Evolutionary conservation across 1,139 yeast species (phyloP).

Genomic region (Scheffersomyces quercinus): DNA sequence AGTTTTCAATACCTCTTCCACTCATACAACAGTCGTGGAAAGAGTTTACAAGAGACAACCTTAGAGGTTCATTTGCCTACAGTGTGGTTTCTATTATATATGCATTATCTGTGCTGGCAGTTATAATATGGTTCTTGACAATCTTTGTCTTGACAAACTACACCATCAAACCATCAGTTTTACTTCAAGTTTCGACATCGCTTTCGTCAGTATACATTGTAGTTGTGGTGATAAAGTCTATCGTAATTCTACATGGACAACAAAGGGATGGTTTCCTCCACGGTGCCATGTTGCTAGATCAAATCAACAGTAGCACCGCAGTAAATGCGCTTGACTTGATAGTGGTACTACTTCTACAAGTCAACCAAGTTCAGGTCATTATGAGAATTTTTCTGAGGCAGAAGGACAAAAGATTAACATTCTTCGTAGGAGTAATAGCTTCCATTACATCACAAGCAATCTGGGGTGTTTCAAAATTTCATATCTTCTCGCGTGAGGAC

Average conservation of each 20-base stretch:
- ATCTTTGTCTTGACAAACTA: constrained; percentile 63
- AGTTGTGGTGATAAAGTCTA: constrained; percentile 49
- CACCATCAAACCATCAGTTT: constrained; percentile 53
- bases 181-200: constrained; percentile 46
- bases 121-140: constrained; percentile 64
- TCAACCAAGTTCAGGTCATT: constrained; percentile 75
- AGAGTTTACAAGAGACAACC: constrained; percentile 27
- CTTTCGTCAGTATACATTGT: constrained; percentile 56
- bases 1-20: constrained; percentile 37
- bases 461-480: constrained; percentile 68
- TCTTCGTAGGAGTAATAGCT: constrained; percentile 60
- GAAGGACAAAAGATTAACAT: constrained; percentile 66
- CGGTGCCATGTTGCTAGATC: constrained; percentile 49
- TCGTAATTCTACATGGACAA: constrained; percentile 47
- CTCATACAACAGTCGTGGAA: constrained; percentile 42
- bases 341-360: constrained; percentile 59
- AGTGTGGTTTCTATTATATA: constrained; percentile 63
- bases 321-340: constrained; percentile 65
- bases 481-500: constrained; percentile 30
- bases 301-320: constrained; percentile 47
- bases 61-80: constrained; percentile 50
- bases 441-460: constrained; percentile 61
- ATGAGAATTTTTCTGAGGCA: constrained; percentile 72
- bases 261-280: constrained; percentile 58
- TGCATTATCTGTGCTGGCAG: constrained; percentile 64